Percentiles rank a stretch among this genome's conserved stretches.
These are phyloP conservation scores for Senna tora DNA, from an alignment of 306 rosid species.

Conservation along the genomic window DNA sequence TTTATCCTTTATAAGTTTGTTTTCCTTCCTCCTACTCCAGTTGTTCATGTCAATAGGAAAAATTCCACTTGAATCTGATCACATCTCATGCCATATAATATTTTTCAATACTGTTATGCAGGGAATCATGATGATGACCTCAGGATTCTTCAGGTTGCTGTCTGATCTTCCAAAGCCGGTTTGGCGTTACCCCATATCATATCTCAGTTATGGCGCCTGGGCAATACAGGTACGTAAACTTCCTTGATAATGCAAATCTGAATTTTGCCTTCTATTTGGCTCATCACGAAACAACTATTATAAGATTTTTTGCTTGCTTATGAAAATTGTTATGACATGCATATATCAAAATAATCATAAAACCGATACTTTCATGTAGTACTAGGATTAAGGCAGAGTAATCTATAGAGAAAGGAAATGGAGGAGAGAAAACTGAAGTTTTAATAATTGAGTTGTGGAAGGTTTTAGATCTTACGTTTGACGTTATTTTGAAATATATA, in stretches of 20 bases:
- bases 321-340: background rate
- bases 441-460: background rate
- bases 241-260: background rate
- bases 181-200: slow-evolving; percentile 76
- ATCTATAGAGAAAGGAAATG: background rate
- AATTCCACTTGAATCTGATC: background rate
- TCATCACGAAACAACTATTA: slow-evolving; percentile 1
- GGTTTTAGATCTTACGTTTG: background rate
- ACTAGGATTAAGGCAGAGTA: background rate
- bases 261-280: slow-evolving; percentile 5
- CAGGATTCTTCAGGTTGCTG: slow-evolving; percentile 66
- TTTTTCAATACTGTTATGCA: slow-evolving; percentile 36
- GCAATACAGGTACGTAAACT: slow-evolving; percentile 55
- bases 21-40: background rate
- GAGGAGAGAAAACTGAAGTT: background rate
- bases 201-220: slow-evolving; percentile 66
- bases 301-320: background rate
- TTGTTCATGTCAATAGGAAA: slow-evolving; percentile 4
- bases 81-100: slow-evolving; percentile 9
- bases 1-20: background rate
- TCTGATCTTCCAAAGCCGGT: slow-evolving; percentile 70
- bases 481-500: background rate
- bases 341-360: background rate
- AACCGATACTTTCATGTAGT: background rate
- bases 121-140: slow-evolving; percentile 98